These are phyloP conservation scores for Rhizophora apiculata DNA, from an alignment of 345 rosid species.

Conservation along the genomic window DNA sequence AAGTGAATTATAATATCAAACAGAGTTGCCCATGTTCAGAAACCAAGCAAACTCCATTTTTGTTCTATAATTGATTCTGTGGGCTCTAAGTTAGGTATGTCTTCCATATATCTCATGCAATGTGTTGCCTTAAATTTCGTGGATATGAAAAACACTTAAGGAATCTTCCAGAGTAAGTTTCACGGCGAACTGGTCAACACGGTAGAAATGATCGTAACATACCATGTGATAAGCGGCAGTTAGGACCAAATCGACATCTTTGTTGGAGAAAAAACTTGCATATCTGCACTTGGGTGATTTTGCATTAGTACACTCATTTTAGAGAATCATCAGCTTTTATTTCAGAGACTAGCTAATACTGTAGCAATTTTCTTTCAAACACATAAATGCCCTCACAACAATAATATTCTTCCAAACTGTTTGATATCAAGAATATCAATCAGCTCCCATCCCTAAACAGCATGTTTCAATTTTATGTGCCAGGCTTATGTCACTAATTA, in stretches of 20 bases:
- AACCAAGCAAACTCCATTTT: constrained; percentile 9
- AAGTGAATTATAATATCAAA: neutral
- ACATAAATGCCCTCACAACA: neutral
- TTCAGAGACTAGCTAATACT: neutral
- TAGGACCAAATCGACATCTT: constrained; percentile 90
- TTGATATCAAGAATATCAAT: too few relatives aligned
- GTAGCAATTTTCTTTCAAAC: neutral
- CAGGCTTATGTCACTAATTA: too few relatives aligned
- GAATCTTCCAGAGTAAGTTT: constrained; percentile 2
- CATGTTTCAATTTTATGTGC: too few relatives aligned
- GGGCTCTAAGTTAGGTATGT: neutral
- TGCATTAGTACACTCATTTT: constrained; percentile 47
- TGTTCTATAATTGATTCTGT: neutral
- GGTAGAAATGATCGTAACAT: constrained; percentile 37
- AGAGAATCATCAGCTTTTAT: constrained; percentile 10
- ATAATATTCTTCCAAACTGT: neutral
- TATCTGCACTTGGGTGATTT: constrained; percentile 65
- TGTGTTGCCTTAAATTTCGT: neutral
- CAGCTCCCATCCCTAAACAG: too few relatives aligned
- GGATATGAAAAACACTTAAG: constrained; percentile 6
- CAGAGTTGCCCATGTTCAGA: neutral
- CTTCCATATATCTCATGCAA: neutral
- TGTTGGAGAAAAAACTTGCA: constrained; percentile 98
- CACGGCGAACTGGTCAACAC: constrained; percentile 12
- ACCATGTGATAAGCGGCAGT: constrained; percentile 94